A percentile compares a stretch with the other conserved stretches of the same genome.
Evolutionary conservation across 345 rosid genomes (phyloP).

Genomic region (Aethionema arabicum): DNA sequence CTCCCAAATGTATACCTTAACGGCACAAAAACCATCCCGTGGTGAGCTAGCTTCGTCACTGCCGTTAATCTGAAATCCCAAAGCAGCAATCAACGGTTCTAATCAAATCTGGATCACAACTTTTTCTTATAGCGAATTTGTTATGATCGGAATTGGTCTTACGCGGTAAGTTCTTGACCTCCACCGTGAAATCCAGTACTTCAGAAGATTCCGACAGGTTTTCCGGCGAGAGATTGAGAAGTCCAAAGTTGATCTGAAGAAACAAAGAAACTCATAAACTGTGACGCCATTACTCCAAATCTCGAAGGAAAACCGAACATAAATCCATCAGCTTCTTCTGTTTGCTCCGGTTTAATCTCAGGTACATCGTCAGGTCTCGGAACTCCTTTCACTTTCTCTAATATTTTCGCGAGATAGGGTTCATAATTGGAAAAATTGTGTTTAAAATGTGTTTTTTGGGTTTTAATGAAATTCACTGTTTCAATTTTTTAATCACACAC

Average conservation of each 20-base stretch:
- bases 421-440: too few species aligned
- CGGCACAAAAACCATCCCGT: slow-evolving; percentile 91
- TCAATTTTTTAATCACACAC: too few species aligned
- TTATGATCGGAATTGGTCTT: slow-evolving; percentile 40
- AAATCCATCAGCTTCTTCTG: slow-evolving; percentile 85
- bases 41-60: slow-evolving; percentile 80
- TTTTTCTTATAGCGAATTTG: too few species aligned
- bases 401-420: too few species aligned
- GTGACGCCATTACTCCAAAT: slow-evolving; percentile 94
- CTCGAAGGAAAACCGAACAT: slow-evolving; percentile 94
- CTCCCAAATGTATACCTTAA: slow-evolving; percentile 82
- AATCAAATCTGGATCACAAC: too few species aligned
- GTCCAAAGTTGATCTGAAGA: slow-evolving; percentile 69
- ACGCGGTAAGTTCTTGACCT: slow-evolving; percentile 98
- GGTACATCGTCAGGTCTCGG: slow-evolving; percentile 72
- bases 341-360: slow-evolving; percentile 70
- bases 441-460: too few species aligned
- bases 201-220: slow-evolving; percentile 98
- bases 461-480: too few species aligned
- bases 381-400: slow-evolving; percentile 78
- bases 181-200: slow-evolving; percentile 96
- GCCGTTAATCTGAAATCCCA: slow-evolving; percentile 64
- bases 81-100: background rate
- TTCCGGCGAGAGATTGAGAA: slow-evolving; percentile 83
- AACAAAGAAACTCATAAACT: slow-evolving; percentile 85